Base-by-base conservation (phyloP, 495 filamentous ascomycete genomes). In the Annulohypoxylon stygium region DNA sequence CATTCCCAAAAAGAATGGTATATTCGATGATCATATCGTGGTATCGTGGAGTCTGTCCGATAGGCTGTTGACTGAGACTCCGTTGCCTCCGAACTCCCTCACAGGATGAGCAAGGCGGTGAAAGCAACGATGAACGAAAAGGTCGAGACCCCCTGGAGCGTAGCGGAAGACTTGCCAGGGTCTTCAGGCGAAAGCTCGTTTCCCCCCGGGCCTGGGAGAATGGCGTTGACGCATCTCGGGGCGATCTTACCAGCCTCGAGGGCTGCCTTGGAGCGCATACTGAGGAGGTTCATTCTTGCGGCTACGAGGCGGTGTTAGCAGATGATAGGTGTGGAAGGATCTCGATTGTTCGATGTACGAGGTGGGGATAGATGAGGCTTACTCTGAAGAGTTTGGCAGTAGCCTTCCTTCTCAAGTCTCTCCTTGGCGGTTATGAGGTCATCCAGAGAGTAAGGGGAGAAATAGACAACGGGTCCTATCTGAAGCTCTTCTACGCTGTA, bases 191-290 rank as follows among this genome's bases (percentile, higher is more conserved):
- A 33, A 9, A 23, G 34, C 5, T 64, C 54, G n/a, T 30, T 26
- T 25, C 1, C 50, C 2, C 45, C 36, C 36, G 57, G 57, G 33
- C n/a, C 30, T 33, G 66, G 61, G 10, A 74, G 18, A 39, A 58
- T 62, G n/a, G 61, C 66, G 43, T 59, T 57, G 48, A 67, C 66
- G 41, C 71, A 69, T 12, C 30, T 67, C 2, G 70, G 43, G 9
- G 23, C 53, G 16, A 54, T 8, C 4, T 14, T 30, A 10, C 57
- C 61, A 14, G 25, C n/a, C 7, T 4, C 47, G 53, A 5, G 43
- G 9, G 18, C 30, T 16, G 25, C 47, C 3, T 3, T 26, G 20
- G 30, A n/a, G 16, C 26, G 39, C 7, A 10, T 37, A 14, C 43
- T n/a, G n/a, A 25, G 2, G 37, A 11, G 2, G 7, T 39, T 58